phyloP scores from a whole-genome alignment of 805 yeast genomes.

The Lipomyces spencermartinsiae region DNA sequence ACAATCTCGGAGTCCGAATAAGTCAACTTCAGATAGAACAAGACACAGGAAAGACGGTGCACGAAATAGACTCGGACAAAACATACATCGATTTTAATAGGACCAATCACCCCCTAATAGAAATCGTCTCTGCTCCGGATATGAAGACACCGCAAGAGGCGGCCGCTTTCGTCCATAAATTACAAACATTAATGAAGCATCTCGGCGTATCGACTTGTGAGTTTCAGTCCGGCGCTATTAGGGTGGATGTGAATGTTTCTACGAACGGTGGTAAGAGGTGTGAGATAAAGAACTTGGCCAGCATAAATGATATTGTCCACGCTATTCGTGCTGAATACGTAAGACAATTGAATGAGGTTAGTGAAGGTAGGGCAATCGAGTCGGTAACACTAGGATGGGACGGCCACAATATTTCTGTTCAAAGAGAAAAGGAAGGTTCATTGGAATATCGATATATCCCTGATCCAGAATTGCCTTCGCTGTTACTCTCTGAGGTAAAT shows the following conservation, averaged over 20 bases:
- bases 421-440: slow-evolving; percentile 79
- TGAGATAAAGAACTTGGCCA: slow-evolving; percentile 88
- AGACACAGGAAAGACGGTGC: slow-evolving; percentile 53
- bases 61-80: slow-evolving; percentile 28
- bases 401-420: slow-evolving; percentile 68
- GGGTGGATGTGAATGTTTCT: slow-evolving; percentile 94
- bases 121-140: slow-evolving; percentile 90
- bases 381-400: slow-evolving; percentile 93
- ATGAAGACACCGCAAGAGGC: slow-evolving; percentile 71
- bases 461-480: slow-evolving; percentile 81
- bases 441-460: slow-evolving; percentile 94
- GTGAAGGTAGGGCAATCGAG: slow-evolving; percentile 48
- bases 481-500: slow-evolving; percentile 54
- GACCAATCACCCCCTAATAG: slow-evolving; percentile 84
- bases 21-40: slow-evolving; percentile 91
- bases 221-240: slow-evolving; percentile 90
- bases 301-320: slow-evolving; percentile 75
- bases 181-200: slow-evolving; percentile 71
- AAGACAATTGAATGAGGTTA: slow-evolving; percentile 65
- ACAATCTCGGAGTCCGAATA: slow-evolving; percentile 54
- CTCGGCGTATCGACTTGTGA: slow-evolving; percentile 85
- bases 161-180: slow-evolving; percentile 77
- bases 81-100: slow-evolving; percentile 79
- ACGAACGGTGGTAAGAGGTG: slow-evolving; percentile 69
- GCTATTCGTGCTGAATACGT: slow-evolving; percentile 64